Conservation (phyloP, 2,329 filamentous ascomycete species). For the Laburnicola sp. region DNA sequence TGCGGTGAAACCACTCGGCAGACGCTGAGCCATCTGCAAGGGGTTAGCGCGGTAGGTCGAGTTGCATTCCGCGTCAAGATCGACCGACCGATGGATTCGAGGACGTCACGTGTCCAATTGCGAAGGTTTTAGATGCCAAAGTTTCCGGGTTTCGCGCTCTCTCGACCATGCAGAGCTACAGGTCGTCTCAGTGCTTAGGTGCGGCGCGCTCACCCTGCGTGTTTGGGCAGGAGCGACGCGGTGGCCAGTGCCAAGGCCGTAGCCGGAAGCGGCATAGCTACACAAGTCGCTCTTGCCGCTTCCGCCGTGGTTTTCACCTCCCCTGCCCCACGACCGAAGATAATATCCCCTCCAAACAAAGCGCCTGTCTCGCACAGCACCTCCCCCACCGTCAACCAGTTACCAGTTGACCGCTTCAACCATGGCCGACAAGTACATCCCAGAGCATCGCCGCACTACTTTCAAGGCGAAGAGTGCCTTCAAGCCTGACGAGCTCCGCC, state of each 20-base stretch:
- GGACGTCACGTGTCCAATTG: neutral
- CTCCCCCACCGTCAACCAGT: slow-evolving; percentile 17
- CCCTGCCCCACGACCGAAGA: slow-evolving; percentile 40
- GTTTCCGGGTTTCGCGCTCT: too few species aligned
- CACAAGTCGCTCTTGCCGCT: slow-evolving; percentile 35
- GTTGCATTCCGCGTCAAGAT: too few species aligned
- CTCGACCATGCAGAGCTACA: too few species aligned
- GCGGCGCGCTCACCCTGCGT: too few species aligned
- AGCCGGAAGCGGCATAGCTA: slow-evolving; percentile 12
- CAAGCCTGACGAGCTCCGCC: slow-evolving; percentile 97
- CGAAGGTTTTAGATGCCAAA: too few species aligned
- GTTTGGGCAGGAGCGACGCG: neutral
- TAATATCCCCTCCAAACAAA: slow-evolving; percentile 42
- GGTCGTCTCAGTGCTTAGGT: too few species aligned
- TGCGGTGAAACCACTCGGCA: slow-evolving; percentile 1
- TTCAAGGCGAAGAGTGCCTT: slow-evolving; percentile 99
- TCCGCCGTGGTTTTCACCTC: slow-evolving; percentile 43
- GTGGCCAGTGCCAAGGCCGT: slow-evolving; percentile 26
- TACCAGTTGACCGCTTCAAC: slow-evolving; percentile 44
- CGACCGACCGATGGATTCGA: neutral
- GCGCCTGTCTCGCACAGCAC: slow-evolving; percentile 22
- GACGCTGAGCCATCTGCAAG: slow-evolving; percentile 5
- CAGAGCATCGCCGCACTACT: slow-evolving; percentile 97
- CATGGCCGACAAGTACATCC: slow-evolving; percentile 99
- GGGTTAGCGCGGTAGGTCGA: neutral